A percentile compares a stretch with the other conserved stretches of the same genome.
Evolutionary conservation across 495 filamentous ascomycete genomes (phyloP).

Genomic region (Aspergillus saccharolyticus): DNA sequence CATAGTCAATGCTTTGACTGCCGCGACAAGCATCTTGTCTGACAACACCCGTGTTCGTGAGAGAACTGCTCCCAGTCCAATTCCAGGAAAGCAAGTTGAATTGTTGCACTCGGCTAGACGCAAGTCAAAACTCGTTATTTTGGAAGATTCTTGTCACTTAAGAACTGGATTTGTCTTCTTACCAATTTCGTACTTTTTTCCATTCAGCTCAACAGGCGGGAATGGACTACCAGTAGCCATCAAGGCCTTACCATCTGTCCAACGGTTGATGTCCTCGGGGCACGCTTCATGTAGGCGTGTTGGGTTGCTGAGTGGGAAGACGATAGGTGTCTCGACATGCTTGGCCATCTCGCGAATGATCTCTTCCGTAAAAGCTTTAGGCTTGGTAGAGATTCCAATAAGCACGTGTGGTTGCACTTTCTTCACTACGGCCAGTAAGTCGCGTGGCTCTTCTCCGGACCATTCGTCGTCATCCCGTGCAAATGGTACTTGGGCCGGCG

Average conservation of each 20-base stretch:
- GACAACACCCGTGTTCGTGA: constrained; percentile 57
- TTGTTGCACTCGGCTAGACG: constrained; percentile 82
- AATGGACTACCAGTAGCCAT: constrained; percentile 85
- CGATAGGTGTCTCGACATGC: constrained; percentile 69
- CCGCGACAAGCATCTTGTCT: constrained; percentile 78
- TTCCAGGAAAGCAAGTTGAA: constrained; percentile 79
- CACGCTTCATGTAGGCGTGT: constrained; percentile 79
- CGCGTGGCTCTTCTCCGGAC: constrained; percentile 46
- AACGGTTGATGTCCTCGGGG: constrained; percentile 69
- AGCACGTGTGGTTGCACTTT: constrained; percentile 75
- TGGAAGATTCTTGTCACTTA: background rate
- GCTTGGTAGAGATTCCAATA: constrained; percentile 78
- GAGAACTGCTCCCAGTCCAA: constrained; percentile 75
- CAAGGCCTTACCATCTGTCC: constrained; percentile 75
- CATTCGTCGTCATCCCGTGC: constrained; percentile 63
- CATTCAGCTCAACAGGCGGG: constrained; percentile 64
- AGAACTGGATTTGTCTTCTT: constrained; percentile 13
- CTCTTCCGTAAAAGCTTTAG: constrained; percentile 72
- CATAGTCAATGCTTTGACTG: constrained; percentile 65
- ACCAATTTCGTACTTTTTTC: constrained; percentile 60
- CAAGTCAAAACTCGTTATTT: background rate
- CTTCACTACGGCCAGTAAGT: constrained; percentile 63
- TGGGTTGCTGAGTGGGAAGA: constrained; percentile 84
- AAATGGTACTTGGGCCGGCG: constrained; percentile 60
- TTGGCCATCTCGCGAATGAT: constrained; percentile 74